phyloP scores from a whole-genome alignment of 1,139 yeast genomes.

The Hemisphaericaspora xylanilytica region DNA sequence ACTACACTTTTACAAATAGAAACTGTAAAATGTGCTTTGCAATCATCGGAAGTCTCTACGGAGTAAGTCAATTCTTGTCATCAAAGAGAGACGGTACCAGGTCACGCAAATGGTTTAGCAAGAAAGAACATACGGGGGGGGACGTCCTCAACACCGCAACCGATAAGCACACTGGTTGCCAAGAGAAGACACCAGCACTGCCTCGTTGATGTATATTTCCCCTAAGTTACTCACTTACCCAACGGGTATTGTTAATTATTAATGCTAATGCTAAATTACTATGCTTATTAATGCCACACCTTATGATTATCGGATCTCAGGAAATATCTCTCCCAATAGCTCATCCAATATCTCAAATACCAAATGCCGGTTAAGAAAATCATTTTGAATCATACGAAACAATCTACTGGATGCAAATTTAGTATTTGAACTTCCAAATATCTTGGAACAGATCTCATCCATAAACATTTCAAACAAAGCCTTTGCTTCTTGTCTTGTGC shows the following conservation, averaged over 20 bases:
- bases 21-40: not conserved
- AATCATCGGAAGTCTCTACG: not conserved
- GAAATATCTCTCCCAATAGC: slow-evolving; percentile 27
- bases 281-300: too few species aligned
- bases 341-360: slow-evolving; percentile 49
- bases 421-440: slow-evolving; percentile 70
- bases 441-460: slow-evolving; percentile 65
- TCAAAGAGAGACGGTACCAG: too few species aligned
- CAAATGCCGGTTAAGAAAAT: slow-evolving; percentile 63
- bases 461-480: slow-evolving; percentile 55
- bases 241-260: too few species aligned
- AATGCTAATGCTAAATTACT: too few species aligned
- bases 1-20: too few species aligned
- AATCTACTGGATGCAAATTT: slow-evolving; percentile 58
- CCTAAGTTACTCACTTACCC: too few species aligned
- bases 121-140: too few species aligned
- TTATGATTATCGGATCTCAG: slow-evolving; percentile 20
- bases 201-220: too few species aligned
- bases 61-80: not conserved
- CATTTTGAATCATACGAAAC: slow-evolving; percentile 73
- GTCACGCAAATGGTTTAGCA: too few species aligned
- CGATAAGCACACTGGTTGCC: too few species aligned
- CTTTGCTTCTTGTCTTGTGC: slow-evolving; percentile 59
- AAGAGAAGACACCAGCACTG: too few species aligned
- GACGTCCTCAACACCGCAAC: too few species aligned